Evolutionary conservation across 306 rosid genomes (phyloP).

Genomic region (Biancaea sappan): DNA sequence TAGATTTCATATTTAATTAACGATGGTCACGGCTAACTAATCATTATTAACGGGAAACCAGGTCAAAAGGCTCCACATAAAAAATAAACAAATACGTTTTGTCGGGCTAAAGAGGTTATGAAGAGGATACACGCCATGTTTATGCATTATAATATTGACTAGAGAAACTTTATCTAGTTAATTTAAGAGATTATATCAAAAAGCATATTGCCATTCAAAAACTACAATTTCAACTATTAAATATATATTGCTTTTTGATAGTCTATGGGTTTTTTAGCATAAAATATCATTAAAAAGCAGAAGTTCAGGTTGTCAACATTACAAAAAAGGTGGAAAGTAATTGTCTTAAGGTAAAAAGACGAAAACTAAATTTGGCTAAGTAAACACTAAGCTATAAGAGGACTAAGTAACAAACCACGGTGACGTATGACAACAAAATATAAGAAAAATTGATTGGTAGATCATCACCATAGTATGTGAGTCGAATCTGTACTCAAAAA

Average conservation of each 20-base stretch:
- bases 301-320: neutral
- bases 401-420: too few species aligned
- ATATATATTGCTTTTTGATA: too few species aligned
- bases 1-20: neutral
- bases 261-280: too few species aligned
- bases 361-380: too few species aligned
- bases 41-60: neutral
- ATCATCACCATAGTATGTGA: neutral
- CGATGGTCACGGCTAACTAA: neutral
- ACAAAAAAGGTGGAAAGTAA: neutral
- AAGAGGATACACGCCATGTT: neutral
- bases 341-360: too few species aligned
- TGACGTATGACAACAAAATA: neutral
- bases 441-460: neutral
- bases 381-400: too few species aligned
- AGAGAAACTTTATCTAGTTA: neutral
- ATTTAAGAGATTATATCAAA: neutral
- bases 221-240: neutral
- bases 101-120: neutral
- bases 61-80: neutral
- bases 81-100: conserved; percentile 2
- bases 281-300: too few species aligned
- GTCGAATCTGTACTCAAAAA: neutral
- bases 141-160: neutral
- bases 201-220: neutral